These are phyloP conservation scores for Endothia cerciana DNA, from an alignment of 2,329 filamentous ascomycete species.

Conservation along the genomic window DNA sequence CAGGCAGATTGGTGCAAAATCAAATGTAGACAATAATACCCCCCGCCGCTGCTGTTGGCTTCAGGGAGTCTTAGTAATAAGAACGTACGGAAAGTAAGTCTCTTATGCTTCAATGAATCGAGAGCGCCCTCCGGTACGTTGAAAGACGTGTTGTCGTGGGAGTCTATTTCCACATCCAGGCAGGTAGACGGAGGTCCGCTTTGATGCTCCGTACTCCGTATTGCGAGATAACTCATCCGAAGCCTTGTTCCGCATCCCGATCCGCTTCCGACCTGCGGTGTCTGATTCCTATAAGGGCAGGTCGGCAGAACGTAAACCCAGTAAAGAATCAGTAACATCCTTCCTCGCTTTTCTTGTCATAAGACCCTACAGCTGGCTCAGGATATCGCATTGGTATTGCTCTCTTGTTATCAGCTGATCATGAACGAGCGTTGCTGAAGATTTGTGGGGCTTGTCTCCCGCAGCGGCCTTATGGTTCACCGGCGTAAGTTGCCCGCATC, in stretches of 20 bases:
- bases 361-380: too few species aligned
- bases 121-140: neutral
- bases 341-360: neutral
- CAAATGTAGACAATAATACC: too few species aligned
- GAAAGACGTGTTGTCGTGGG: neutral
- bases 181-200: neutral
- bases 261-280: neutral
- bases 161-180: neutral
- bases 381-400: too few species aligned
- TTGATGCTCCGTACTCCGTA: neutral
- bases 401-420: neutral
- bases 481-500: neutral
- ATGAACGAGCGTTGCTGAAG: neutral
- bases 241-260: slow-evolving; percentile 2
- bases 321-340: neutral
- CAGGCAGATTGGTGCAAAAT: neutral
- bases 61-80: too few species aligned
- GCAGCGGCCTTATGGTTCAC: neutral
- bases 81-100: too few species aligned
- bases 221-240: neutral
- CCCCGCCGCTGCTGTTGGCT: too few species aligned
- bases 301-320: neutral
- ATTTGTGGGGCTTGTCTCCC: neutral
- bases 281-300: neutral
- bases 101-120: too few species aligned